A percentile compares a stretch with the other conserved stretches of the same genome.
These are phyloP conservation scores for Phytophthora pinifolia DNA, from an alignment of 352 stramenopile genomes.

Conservation along the genomic window DNA sequence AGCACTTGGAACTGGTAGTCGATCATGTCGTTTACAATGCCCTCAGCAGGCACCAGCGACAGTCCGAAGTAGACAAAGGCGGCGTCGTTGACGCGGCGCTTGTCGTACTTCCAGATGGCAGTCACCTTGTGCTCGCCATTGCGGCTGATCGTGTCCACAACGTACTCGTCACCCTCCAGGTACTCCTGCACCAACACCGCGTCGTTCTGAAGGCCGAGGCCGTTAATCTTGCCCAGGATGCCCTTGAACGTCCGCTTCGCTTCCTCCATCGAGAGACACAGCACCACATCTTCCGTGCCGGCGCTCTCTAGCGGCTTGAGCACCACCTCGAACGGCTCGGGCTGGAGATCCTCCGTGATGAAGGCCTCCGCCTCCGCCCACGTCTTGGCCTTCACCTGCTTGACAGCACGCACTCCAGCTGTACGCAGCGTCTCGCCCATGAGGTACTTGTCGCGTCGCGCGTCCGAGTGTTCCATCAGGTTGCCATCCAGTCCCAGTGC, in stretches of 20 bases:
- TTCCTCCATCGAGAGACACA: constrained; percentile 81
- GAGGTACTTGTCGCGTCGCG: constrained; percentile 78
- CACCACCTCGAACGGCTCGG: constrained; percentile 80
- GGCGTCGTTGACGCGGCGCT: constrained; percentile 92
- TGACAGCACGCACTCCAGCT: constrained; percentile 84
- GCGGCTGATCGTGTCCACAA: constrained; percentile 94
- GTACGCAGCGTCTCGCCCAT: constrained; percentile 88
- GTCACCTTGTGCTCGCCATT: constrained; percentile 94
- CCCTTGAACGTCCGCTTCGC: constrained; percentile 77
- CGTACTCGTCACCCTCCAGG: constrained; percentile 95
- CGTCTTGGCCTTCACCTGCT: constrained; percentile 86
- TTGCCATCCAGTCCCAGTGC: constrained; percentile 87
- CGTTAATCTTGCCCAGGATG: constrained; percentile 88
- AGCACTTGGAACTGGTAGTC: constrained; percentile 85
- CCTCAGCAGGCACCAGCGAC: constrained; percentile 67
- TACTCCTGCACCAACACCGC: constrained; percentile 93
- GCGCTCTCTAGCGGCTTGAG: constrained; percentile 90
- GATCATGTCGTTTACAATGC: constrained; percentile 77
- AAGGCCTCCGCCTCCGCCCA: constrained; percentile 78
- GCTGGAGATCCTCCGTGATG: constrained; percentile 60
- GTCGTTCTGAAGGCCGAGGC: constrained; percentile 84
- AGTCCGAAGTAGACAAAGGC: constrained; percentile 95
- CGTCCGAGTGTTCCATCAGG: constrained; percentile 64
- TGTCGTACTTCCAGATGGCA: constrained; percentile 98
- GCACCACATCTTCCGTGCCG: constrained; percentile 73